Base-by-base conservation (phyloP, 2,329 filamentous ascomycete species). In the Amylocarpus encephaloides region DNA sequence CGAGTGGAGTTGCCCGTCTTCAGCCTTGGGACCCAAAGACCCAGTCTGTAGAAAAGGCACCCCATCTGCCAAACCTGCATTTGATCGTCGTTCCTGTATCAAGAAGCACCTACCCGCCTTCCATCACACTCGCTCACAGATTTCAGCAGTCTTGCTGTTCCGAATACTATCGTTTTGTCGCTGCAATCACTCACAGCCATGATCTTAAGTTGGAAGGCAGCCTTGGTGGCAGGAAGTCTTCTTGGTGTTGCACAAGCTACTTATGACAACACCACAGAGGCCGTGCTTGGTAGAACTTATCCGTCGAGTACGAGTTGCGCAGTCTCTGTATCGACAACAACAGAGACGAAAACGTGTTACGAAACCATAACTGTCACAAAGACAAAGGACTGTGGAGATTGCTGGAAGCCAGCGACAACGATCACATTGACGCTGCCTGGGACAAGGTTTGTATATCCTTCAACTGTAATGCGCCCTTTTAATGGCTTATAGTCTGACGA, bases 41-140 rank as follows among this genome's bases (percentile, higher is more conserved):
- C 46, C 39, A 46, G 42, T 57, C 55, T 57, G 58, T 56, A 51
- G 50, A 51, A 35, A 43, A 57, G 55, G 51, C 58, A 55, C 55
- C 53, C 51, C 56, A 49, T 38, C 44, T 51, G 46, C 47, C 29
- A 29, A 48, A 50, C 26, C 51, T 56, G 46, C 49, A 55, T 49
- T 55, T 54, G 45, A 48, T 61, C 52, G 47, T 55, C 54, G 39
- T 55, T 61, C 49, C 48, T 52, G 50, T 39, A 48, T 48, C 43
- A 45, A 56, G 51, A 57, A 58, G 44, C 48, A 49, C 51, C 48
- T 48, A 48, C 34, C 49, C 49, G 54, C 45, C 48, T 54, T 58
- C 49, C 52, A 42, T 44, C 52, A 55, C 59, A 39, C 55, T 64
- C 61, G 59, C 51, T 63, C 57, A 47, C 44, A 45, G 50, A 59